Conservation (phyloP, 2,329 filamentous ascomycete genomes). For the Elsinoe batatas region DNA sequence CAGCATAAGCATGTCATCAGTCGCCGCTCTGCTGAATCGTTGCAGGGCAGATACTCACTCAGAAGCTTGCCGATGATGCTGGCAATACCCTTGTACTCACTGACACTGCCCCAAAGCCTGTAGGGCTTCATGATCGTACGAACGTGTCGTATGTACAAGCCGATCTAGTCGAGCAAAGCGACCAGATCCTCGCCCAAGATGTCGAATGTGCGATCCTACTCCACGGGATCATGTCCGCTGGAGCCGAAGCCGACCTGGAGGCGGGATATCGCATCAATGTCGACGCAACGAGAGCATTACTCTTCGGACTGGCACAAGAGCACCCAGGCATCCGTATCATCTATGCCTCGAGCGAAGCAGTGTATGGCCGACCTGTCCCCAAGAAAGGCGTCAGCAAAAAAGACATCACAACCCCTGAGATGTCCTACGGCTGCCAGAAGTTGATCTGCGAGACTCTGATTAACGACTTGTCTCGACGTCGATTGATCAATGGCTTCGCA, state of each 20-base stretch:
- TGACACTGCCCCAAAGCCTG: neutral
- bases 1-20: too few species aligned
- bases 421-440: conserved; percentile 28
- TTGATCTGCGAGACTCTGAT: conserved; percentile 33
- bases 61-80: neutral
- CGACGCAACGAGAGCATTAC: conserved; percentile 28
- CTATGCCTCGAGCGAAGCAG: conserved; percentile 36
- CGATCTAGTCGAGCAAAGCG: neutral
- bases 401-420: conserved; percentile 33
- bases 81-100: neutral
- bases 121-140: neutral
- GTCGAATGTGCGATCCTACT: conserved; percentile 22
- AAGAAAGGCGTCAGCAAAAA: conserved; percentile 32
- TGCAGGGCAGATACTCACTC: neutral
- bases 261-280: conserved; percentile 36
- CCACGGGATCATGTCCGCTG: conserved; percentile 40
- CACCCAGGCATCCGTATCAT: conserved; percentile 32
- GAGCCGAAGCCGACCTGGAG: conserved; percentile 37
- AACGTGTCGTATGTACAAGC: neutral
- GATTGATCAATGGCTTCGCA: conserved; percentile 30
- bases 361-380: conserved; percentile 33
- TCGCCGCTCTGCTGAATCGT: neutral
- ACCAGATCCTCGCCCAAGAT: neutral
- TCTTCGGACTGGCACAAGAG: conserved; percentile 12
- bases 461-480: conserved; percentile 38